Percentiles rank a stretch among this genome's conserved stretches.
Conservation (phyloP, 495 filamentous ascomycete genomes). For the Cladorrhinum samala region DNA sequence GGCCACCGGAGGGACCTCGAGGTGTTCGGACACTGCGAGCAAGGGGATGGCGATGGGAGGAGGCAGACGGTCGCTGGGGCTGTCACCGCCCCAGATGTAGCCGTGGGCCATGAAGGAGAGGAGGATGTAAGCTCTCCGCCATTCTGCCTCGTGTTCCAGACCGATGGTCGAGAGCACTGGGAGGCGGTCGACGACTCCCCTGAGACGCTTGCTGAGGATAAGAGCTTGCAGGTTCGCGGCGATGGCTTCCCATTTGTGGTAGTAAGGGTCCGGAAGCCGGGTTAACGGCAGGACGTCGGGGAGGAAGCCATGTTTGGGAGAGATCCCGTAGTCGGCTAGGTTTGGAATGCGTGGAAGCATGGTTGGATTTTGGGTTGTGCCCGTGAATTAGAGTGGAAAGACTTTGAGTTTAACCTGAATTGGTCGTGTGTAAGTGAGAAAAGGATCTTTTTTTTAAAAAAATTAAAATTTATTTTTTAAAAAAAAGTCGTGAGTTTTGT, state of each 20-base stretch:
- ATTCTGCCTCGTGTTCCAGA: conserved; percentile 77
- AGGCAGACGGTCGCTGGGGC: conserved; percentile 75
- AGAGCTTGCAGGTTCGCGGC: conserved; percentile 79
- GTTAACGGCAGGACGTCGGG: conserved; percentile 74
- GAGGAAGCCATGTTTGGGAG: conserved; percentile 80
- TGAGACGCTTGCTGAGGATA: conserved; percentile 73
- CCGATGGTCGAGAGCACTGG: conserved; percentile 75
- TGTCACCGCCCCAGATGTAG: conserved; percentile 90
- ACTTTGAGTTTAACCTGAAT: too few species aligned
- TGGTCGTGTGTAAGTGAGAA: too few species aligned
- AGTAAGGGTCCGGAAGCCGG: conserved; percentile 78
- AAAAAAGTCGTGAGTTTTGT: conserved; percentile 1
- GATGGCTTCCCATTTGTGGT: conserved; percentile 85
- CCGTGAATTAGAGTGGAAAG: conserved; percentile 1
- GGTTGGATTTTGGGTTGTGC: too few species aligned
- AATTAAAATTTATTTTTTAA: too few species aligned
- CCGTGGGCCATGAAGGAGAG: conserved; percentile 77
- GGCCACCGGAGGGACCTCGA: conserved; percentile 88
- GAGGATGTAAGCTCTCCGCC: conserved; percentile 81
- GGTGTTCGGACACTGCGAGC: conserved; percentile 65
- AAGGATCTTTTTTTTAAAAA: too few species aligned
- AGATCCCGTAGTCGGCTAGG: conserved; percentile 81
- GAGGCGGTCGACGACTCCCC: conserved; percentile 66
- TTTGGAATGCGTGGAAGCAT: conserved; percentile 84
- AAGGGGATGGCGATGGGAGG: conserved; percentile 79